phyloP scores from a whole-genome alignment of 345 rosid genomes.

The Corchorus capsularis region DNA sequence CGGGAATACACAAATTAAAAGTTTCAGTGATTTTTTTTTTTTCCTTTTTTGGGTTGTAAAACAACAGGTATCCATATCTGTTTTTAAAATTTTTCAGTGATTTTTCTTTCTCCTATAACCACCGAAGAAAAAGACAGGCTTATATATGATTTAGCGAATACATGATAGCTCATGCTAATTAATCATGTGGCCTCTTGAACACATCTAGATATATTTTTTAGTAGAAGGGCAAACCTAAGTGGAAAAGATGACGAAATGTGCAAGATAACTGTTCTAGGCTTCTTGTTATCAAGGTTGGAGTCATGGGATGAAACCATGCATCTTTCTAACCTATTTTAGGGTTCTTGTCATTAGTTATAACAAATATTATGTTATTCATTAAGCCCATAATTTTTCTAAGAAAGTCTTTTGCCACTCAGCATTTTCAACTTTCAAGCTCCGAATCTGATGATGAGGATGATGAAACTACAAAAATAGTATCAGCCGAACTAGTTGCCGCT shows the following conservation, averaged over 20 bases:
- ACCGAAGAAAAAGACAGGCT: neutral
- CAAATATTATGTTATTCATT: conserved; percentile 1
- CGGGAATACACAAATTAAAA: neutral
- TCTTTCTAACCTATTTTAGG: neutral
- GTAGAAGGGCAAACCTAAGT: neutral
- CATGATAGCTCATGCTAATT: neutral
- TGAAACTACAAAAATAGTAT: conserved; percentile 15
- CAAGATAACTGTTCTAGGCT: neutral
- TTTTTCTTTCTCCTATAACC: neutral
- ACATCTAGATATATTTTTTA: neutral
- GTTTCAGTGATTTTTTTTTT: neutral
- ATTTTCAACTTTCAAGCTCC: conserved; percentile 44
- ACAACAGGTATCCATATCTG: no score
- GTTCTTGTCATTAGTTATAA: neutral
- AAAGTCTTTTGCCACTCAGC: conserved; percentile 38
- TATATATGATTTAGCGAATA: neutral
- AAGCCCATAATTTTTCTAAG: neutral
- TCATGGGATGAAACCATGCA: neutral
- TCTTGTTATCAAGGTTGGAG: neutral
- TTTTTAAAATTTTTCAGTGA: no score
- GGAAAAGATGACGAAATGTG: neutral
- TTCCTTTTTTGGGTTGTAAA: no score
- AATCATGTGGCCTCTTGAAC: neutral
- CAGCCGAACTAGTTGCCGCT: conserved; percentile 28
- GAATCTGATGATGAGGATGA: conserved; percentile 64